These are phyloP conservation scores for Lentinula raphanica DNA, from an alignment of 768 basidiomycete species.

Conservation along the genomic window DNA sequence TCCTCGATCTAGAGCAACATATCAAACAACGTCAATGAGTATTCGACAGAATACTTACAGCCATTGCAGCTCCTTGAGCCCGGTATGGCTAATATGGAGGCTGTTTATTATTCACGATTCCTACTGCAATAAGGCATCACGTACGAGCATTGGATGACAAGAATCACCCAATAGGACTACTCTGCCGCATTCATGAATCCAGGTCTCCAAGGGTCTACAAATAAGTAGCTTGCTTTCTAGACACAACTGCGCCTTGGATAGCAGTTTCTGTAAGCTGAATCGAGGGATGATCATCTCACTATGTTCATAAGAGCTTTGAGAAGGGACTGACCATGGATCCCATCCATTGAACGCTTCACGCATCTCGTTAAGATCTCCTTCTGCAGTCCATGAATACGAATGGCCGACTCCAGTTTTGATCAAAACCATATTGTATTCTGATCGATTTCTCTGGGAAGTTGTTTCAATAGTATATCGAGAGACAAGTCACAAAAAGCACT, in stretches of 20 bases:
- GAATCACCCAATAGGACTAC: conserved; percentile 49
- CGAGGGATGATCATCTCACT: background rate
- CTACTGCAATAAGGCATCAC: conserved; percentile 20
- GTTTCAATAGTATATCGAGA: no score
- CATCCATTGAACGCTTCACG: conserved; percentile 40
- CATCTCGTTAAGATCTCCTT: conserved; percentile 42
- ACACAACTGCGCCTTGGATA: conserved; percentile 39
- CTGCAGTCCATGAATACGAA: conserved; percentile 40
- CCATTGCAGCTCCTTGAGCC: conserved; percentile 51
- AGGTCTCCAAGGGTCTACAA: conserved; percentile 39
- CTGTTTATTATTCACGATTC: no score
- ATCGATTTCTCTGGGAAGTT: conserved; percentile 28
- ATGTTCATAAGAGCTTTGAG: background rate
- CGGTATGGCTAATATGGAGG: conserved; percentile 42
- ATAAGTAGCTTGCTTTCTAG: conserved; percentile 46
- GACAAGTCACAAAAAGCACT: no score
- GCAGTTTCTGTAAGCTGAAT: conserved; percentile 38
- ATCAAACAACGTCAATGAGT: background rate
- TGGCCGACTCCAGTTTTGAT: conserved; percentile 33
- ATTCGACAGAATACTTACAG: conserved; percentile 22
- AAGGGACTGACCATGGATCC: conserved; percentile 38
- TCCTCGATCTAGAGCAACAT: conserved; percentile 23
- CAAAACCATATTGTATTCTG: conserved; percentile 42
- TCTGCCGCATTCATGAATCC: conserved; percentile 40
- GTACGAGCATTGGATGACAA: conserved; percentile 54